phyloP scores from a whole-genome alignment of 768 basidiomycete species.

The Suillus variegatus region DNA sequence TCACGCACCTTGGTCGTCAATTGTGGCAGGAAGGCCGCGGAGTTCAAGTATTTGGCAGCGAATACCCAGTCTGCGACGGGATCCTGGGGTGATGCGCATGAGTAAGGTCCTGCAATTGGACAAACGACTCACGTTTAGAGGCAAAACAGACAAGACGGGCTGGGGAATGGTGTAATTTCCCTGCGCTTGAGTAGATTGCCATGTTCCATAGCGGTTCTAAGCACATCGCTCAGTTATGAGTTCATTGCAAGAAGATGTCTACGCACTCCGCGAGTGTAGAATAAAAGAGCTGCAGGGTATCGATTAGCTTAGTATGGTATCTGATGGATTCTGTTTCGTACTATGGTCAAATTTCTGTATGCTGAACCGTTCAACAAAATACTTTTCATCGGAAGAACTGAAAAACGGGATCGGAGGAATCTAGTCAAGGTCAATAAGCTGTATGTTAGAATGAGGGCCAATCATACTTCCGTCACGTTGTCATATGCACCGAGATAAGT shows the following conservation, averaged over 20 bases:
- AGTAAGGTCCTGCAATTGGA: background rate
- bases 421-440: slow-evolving; percentile 28
- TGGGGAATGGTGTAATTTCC: slow-evolving; percentile 45
- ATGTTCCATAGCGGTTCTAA: slow-evolving; percentile 41
- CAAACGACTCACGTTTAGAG: slow-evolving; percentile 35
- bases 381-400: slow-evolving; percentile 62
- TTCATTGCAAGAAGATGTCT: background rate
- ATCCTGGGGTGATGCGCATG: slow-evolving; percentile 29
- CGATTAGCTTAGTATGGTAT: background rate
- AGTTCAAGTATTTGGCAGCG: slow-evolving; percentile 28
- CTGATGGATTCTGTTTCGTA: slow-evolving; percentile 31
- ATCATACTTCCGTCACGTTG: slow-evolving; percentile 41
- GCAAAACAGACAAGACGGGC: slow-evolving; percentile 42
- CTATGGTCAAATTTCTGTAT: slow-evolving; percentile 62
- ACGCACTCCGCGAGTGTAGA: slow-evolving; percentile 58
- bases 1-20: slow-evolving; percentile 35
- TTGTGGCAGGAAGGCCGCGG: slow-evolving; percentile 34
- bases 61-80: slow-evolving; percentile 46
- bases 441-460: slow-evolving; percentile 3
- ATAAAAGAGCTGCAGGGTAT: slow-evolving; percentile 53
- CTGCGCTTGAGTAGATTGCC: slow-evolving; percentile 39
- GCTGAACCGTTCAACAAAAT: slow-evolving; percentile 63
- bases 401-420: slow-evolving; percentile 66
- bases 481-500: slow-evolving; percentile 58
- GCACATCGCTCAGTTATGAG: background rate